Evolutionary conservation across 1,284 basidiomycete species (phyloP).

Genomic region (Moniliophthora roreri): DNA sequence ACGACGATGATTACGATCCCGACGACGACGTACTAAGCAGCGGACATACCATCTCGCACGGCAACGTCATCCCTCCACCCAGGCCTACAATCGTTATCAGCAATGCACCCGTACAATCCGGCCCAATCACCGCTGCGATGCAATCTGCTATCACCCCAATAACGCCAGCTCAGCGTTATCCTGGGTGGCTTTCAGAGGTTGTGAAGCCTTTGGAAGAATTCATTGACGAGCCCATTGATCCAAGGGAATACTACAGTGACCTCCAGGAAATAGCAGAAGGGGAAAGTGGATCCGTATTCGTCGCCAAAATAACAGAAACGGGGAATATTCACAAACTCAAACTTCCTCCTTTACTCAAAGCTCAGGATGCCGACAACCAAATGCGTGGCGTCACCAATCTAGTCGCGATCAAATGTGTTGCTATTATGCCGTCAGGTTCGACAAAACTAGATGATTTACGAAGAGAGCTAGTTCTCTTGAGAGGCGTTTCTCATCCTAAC

Average conservation of each 20-base stretch:
- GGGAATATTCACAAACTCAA: conserved; percentile 32
- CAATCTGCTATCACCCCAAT: conserved; percentile 11
- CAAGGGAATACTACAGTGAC: conserved; percentile 59
- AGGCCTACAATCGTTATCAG: conserved; percentile 35
- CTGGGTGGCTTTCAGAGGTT: conserved; percentile 55
- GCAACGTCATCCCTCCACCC: background rate
- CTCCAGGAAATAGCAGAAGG: conserved; percentile 77
- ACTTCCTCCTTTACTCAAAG: conserved; percentile 35
- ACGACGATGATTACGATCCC: conserved; percentile 19
- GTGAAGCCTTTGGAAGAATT: conserved; percentile 64
- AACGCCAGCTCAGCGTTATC: conserved; percentile 37
- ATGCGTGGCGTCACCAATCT: conserved; percentile 35
- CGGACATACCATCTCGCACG: conserved; percentile 12
- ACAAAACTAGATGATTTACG: conserved; percentile 63
- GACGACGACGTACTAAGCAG: conserved; percentile 20
- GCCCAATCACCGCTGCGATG: conserved; percentile 9
- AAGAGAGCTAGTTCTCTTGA: conserved; percentile 59
- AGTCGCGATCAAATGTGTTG: conserved; percentile 73
- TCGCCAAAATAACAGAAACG: conserved; percentile 46
- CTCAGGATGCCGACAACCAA: conserved; percentile 33
- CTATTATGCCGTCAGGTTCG: conserved; percentile 55
- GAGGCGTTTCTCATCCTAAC: conserved; percentile 54
- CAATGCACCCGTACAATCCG: conserved; percentile 15
- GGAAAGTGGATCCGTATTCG: conserved; percentile 72
- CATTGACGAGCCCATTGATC: conserved; percentile 61